These are phyloP conservation scores for Penicillium sp. DNA, from an alignment of 2,329 filamentous ascomycete species.

Conservation along the genomic window DNA sequence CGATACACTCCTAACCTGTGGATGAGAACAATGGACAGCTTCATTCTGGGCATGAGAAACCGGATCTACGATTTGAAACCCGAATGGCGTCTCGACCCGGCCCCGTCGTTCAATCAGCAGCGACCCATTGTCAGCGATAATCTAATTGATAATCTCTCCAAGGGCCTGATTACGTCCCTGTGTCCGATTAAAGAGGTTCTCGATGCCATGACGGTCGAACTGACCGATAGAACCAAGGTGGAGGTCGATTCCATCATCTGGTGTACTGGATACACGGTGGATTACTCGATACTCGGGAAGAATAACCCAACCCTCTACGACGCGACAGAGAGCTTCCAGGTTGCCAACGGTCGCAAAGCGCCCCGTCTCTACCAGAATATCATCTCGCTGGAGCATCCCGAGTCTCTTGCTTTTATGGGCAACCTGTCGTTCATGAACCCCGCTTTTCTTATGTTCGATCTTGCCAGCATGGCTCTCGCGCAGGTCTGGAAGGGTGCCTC, in stretches of 20 bases:
- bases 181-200: neutral
- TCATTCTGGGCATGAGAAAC: neutral
- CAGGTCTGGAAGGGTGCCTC: neutral
- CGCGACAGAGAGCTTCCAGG: neutral
- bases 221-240: neutral
- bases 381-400: neutral
- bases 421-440: neutral
- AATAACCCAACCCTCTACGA: neutral
- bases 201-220: neutral
- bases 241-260: neutral
- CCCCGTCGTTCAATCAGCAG: neutral
- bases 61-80: neutral
- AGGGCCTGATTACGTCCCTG: neutral
- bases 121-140: neutral
- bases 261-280: neutral
- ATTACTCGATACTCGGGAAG: neutral
- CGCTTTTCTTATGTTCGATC: neutral
- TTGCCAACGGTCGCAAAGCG: neutral
- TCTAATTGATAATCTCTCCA: neutral
- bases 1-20: neutral
- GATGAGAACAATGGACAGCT: neutral
- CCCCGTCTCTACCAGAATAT: neutral
- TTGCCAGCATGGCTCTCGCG: neutral
- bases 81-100: neutral
- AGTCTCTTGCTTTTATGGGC: neutral